Evolutionary conservation across 2,329 filamentous ascomycete species (phyloP), one percentile per base, ranked within the genome.

Genomic region (Cercospora citrullina): DNA sequence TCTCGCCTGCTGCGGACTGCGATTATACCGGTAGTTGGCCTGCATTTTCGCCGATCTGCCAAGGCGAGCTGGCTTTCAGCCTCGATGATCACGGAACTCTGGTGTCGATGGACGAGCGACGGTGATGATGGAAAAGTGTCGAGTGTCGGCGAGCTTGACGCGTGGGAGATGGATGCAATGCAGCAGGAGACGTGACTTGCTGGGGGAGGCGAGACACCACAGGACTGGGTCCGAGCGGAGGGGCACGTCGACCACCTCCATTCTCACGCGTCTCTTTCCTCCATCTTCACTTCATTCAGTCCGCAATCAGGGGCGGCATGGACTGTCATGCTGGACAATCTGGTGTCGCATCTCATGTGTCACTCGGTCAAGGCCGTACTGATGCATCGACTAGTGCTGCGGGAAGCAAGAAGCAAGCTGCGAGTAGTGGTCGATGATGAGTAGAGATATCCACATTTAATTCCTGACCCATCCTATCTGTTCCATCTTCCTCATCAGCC

Each of bases 11-110:
- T 68, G 67, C 51, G 67, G 67, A 66, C 67, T 68, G 57, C 67
- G 67, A 66, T 65, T 68, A 61, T 81, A 81, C 75, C 81, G 80
- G 76, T 81, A 81, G 75, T 80, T 80, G 51, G 62, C 62, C 73
- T 82, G 80, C 81, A 82, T 82, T 66, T 72, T 80, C 51, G 68
- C 66, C 69, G 70, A 72, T 72, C 72, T 61, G 70, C 70, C 66
- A 70, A 69, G 68, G 51, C 63, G 60, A 63, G 65, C 64, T 68
- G 64, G 67, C 53, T 66, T 61, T 33, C 26, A 57, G 48, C 59
- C 61, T 51, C 62, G 60, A 63, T 64, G 55, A 36, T 21, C 31
- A 5, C 48, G 30, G 28, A 18, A 36, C 55, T 8, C 31, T 59
- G 33, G 23, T 39, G 66, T 18, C 14, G 58, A 59, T 64, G 62